Conservation (phyloP, 805 yeast species). For the Cyberlindnera meyerae region DNA sequence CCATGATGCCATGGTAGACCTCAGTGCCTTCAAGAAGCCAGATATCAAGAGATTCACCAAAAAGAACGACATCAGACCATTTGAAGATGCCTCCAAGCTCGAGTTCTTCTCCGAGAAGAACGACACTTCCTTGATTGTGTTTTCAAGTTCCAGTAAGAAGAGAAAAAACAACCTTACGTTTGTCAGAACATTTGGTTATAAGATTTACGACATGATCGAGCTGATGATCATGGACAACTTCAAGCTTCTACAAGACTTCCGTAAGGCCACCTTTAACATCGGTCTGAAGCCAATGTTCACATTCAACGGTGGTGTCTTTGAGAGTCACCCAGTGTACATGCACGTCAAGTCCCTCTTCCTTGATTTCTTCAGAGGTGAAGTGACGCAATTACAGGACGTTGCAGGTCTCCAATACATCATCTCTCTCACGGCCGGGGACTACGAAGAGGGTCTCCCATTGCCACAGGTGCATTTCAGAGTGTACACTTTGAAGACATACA, state of each 20-base stretch:
- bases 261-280: slow-evolving; percentile 69
- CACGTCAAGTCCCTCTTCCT: slow-evolving; percentile 84
- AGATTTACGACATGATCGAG: slow-evolving; percentile 92
- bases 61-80: slow-evolving; percentile 87
- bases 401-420: slow-evolving; percentile 93
- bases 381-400: slow-evolving; percentile 78
- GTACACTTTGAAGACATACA: slow-evolving; percentile 75
- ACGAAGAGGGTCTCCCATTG: slow-evolving; percentile 60
- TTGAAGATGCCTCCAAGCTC: slow-evolving; percentile 78
- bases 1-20: slow-evolving; percentile 86
- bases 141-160: slow-evolving; percentile 79
- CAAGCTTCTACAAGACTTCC: slow-evolving; percentile 77
- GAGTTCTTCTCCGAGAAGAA: slow-evolving; percentile 96
- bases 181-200: slow-evolving; percentile 83
- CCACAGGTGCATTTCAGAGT: slow-evolving; percentile 89
- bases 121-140: slow-evolving; percentile 79
- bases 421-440: slow-evolving; percentile 71
- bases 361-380: slow-evolving; percentile 87
- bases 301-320: slow-evolving; percentile 90
- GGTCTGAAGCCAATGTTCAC: slow-evolving; percentile 94
- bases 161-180: slow-evolving; percentile 89
- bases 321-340: slow-evolving; percentile 77
- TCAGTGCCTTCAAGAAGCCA: slow-evolving; percentile 89
- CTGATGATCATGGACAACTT: slow-evolving; percentile 62
- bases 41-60: slow-evolving; percentile 79